Conservation (phyloP, 495 filamentous ascomycete genomes). For the Talaromyces liani region DNA sequence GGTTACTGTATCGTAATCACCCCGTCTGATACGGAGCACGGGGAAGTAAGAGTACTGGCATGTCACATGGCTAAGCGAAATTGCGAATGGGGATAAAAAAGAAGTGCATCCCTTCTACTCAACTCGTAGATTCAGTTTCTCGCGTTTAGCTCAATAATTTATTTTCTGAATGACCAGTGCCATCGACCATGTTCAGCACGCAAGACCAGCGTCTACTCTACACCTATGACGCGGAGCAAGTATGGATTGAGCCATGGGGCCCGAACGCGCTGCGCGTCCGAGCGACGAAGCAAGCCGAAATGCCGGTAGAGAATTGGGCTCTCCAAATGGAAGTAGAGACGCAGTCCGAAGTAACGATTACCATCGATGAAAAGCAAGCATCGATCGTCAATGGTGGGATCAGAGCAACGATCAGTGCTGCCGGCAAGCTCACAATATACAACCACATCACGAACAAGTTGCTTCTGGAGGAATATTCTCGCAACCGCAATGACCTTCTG, state of each 20-base stretch:
- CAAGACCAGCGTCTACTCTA: background rate
- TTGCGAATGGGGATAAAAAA: too few relatives aligned
- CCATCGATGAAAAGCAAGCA: conserved; percentile 16
- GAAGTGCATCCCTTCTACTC: too few relatives aligned
- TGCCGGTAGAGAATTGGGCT: conserved; percentile 46
- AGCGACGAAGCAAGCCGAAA: conserved; percentile 41
- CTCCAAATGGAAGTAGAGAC: conserved; percentile 19
- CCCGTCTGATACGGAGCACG: background rate
- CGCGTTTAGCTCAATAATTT: too few relatives aligned
- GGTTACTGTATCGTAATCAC: background rate
- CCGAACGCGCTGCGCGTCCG: conserved; percentile 45
- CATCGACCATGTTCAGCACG: background rate
- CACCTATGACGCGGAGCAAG: conserved; percentile 1
- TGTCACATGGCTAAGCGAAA: background rate
- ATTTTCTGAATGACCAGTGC: too few relatives aligned
- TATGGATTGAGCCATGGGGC: conserved; percentile 51
- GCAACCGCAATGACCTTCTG: conserved; percentile 38
- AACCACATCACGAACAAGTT: conserved; percentile 34
- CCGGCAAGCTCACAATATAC: conserved; percentile 43
- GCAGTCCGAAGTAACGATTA: conserved; percentile 12
- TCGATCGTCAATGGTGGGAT: conserved; percentile 45
- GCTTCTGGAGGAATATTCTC: conserved; percentile 48
- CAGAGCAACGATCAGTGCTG: conserved; percentile 34
- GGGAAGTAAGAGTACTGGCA: background rate
- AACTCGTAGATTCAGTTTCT: too few relatives aligned